Evolutionary conservation across 2,329 filamentous ascomycete genomes (phyloP).

Genomic region (Pochonia chlamydosporia): DNA sequence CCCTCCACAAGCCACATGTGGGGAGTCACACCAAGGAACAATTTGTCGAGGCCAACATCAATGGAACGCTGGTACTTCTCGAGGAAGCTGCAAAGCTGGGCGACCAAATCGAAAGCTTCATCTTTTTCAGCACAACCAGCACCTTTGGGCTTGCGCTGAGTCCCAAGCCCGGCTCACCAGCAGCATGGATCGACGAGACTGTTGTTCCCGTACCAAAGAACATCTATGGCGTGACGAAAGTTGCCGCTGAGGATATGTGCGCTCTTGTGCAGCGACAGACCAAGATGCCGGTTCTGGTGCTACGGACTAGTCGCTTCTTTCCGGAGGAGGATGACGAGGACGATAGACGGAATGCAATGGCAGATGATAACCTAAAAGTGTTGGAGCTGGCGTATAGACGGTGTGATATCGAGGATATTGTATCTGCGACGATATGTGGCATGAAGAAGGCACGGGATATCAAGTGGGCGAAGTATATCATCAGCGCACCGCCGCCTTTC

Average conservation of each 20-base stretch:
- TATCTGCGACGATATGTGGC: constrained; percentile 32
- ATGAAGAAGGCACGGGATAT: constrained; percentile 27
- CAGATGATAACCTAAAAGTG: constrained; percentile 40
- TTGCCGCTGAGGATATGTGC: constrained; percentile 42
- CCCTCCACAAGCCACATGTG: constrained; percentile 43
- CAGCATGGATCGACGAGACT: constrained; percentile 38
- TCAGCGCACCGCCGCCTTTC: constrained; percentile 38
- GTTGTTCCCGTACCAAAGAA: constrained; percentile 38
- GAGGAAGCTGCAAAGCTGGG: constrained; percentile 27
- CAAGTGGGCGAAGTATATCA: constrained; percentile 34
- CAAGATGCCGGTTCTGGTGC: constrained; percentile 33
- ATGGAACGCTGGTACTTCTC: constrained; percentile 35
- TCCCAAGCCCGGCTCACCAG: constrained; percentile 27
- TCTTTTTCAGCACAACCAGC: constrained; percentile 42
- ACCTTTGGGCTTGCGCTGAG: constrained; percentile 35
- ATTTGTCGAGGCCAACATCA: constrained; percentile 39
- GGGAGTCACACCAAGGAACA: constrained; percentile 36
- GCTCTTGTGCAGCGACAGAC: constrained; percentile 32
- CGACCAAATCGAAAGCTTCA: constrained; percentile 29
- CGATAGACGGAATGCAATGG: constrained; percentile 27
- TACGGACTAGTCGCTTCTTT: constrained; percentile 44
- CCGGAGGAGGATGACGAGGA: constrained; percentile 41
- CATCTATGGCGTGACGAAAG: constrained; percentile 43
- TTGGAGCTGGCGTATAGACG: constrained; percentile 41
- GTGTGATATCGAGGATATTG: constrained; percentile 38